These are phyloP conservation scores for Pestalotiopsis fici DNA, from an alignment of 2,329 filamentous ascomycete species.

Conservation along the genomic window DNA sequence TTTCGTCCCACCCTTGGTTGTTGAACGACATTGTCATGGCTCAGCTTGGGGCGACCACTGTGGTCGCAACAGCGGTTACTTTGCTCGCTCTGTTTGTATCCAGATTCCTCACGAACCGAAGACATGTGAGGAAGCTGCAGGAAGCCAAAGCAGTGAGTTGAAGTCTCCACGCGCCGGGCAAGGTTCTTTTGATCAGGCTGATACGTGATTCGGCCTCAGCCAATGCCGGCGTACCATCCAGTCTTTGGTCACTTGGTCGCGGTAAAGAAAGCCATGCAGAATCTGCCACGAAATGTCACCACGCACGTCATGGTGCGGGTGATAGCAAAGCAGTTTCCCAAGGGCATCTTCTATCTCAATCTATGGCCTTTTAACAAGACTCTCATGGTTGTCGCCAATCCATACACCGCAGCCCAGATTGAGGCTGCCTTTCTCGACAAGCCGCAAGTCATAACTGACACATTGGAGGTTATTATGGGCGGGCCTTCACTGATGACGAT, in stretches of 20 bases:
- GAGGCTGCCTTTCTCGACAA: neutral
- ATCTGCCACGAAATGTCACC: neutral
- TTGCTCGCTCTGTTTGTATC: neutral
- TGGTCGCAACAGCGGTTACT: neutral
- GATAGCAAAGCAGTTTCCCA: neutral
- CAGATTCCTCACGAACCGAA: neutral
- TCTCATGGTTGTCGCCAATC: neutral
- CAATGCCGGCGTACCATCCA: neutral
- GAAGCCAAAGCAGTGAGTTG: neutral
- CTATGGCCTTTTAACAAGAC: conserved; percentile 4
- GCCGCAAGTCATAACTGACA: neutral
- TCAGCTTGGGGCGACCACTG: neutral
- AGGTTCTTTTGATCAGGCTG: neutral
- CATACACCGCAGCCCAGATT: neutral
- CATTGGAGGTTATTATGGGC: neutral
- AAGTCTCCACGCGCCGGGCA: neutral
- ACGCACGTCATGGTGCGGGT: neutral
- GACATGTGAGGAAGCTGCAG: neutral
- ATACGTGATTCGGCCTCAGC: neutral
- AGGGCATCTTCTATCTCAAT: conserved; percentile 4
- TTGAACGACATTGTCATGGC: neutral
- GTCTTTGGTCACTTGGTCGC: neutral
- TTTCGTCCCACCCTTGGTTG: neutral
- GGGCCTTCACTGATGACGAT: conserved; percentile 4
- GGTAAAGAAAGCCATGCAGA: neutral